phyloP scores from a whole-genome alignment of 2,329 filamentous ascomycete species.

The Xylaria sp. region DNA sequence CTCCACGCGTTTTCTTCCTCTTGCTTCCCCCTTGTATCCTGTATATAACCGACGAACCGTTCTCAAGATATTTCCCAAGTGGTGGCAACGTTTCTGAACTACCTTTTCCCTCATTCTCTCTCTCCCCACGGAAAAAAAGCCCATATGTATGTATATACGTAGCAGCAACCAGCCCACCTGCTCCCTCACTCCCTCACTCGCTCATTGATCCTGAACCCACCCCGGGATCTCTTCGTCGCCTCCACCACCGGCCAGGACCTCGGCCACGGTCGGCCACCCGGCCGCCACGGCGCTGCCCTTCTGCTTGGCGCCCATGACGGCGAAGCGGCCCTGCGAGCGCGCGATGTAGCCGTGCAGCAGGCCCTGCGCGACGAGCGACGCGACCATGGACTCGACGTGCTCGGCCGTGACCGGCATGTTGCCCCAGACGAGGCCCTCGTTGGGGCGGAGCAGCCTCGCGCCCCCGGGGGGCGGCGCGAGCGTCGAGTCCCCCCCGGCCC shows the following conservation, averaged over 20 bases:
- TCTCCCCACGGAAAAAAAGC: too few relatives aligned
- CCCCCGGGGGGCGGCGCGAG: constrained; percentile 53
- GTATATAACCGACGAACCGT: too few relatives aligned
- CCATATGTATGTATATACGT: too few relatives aligned
- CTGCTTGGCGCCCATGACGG: constrained; percentile 76
- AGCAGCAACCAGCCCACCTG: too few relatives aligned
- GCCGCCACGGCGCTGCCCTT: constrained; percentile 65
- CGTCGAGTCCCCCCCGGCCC: constrained; percentile 38
- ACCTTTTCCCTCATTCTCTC: too few relatives aligned
- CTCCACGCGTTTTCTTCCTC: too few relatives aligned
- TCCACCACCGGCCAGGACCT: constrained; percentile 59
- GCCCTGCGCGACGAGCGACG: constrained; percentile 77
- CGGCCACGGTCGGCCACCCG: constrained; percentile 77
- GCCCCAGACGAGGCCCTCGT: constrained; percentile 65
- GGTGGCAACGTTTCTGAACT: too few relatives aligned
- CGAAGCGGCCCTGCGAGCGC: constrained; percentile 75
- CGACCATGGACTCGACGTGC: constrained; percentile 77
- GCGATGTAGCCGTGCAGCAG: constrained; percentile 83
- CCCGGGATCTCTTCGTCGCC: constrained; percentile 54
- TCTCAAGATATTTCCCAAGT: too few relatives aligned
- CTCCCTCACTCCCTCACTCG: background rate
- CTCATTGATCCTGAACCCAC: constrained; percentile 30
- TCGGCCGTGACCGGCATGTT: constrained; percentile 61
- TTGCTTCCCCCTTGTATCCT: too few relatives aligned
- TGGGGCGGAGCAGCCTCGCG: constrained; percentile 53